Evolutionary conservation across 495 filamentous ascomycete species (phyloP), one percentile per base, ranked within the genome.

Genomic region (Amorphotheca resinae): DNA sequence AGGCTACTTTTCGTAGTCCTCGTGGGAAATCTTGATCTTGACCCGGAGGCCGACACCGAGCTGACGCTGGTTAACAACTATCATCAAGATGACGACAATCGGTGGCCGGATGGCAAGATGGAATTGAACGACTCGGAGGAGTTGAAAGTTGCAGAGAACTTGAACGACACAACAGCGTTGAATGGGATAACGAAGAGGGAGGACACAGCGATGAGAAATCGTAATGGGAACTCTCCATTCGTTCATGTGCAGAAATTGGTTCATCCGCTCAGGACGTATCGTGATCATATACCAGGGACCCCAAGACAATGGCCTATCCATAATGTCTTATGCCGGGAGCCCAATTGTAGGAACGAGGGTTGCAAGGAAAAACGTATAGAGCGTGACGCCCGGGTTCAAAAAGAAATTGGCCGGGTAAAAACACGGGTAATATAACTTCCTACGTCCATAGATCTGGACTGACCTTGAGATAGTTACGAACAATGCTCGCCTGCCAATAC

Each of bases 11-110:
- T 46, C 16, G 20, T 46, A 9, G 22, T 51, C 9, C 44, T 51
- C 1, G 23, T 40, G 23, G 49, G 49, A n/a, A 51, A 51, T 23
- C 35, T 51, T 8, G 44, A 46, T 23, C 42, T 41, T 22, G 37
- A 35, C 12, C 38, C 30, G 33, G 22, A 36, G 8, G 7, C 22
- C 20, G 28, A 44, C 16, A n/a, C 4, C 8, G 32, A 45, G 23
- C 32, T 45, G 9, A 18, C 21, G 8, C 6, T 44, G 4, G 1
- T 44, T 12, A 28, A 36, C 21, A 22, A 25, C 20, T 14, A 38
- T 16, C 42, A 37, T 30, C 22, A 18, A 39, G 31, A 47, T 26
- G 35, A 38, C 23, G 4, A 2, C n/a, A 2, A 25, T 12, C 25
- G 30, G 40, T 47, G 38, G 44, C 38, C 37, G 11, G 33, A 47